A percentile compares a stretch with the other conserved stretches of the same genome.
Evolutionary conservation across 495 filamentous ascomycete species (phyloP).

Genomic region (Neurospora terricola): DNA sequence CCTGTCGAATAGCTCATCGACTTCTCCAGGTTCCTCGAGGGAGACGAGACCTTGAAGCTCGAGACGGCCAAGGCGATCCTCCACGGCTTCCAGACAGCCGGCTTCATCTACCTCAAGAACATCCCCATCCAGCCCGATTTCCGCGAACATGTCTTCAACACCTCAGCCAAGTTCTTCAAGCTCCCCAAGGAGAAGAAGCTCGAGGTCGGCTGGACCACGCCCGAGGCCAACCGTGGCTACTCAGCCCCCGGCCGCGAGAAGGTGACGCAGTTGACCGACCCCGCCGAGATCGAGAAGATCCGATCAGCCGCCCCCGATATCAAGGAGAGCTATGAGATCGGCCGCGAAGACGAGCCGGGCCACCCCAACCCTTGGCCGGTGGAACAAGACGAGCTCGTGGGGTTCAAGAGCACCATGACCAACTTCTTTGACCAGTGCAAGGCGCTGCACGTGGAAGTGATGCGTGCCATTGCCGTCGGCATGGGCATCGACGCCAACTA

Average conservation of each 20-base stretch:
- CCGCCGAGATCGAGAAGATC: constrained; percentile 47
- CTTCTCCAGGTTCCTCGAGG: constrained; percentile 65
- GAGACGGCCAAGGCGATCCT: constrained; percentile 62
- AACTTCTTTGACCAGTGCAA: constrained; percentile 66
- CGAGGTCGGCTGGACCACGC: constrained; percentile 56
- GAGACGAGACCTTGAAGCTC: constrained; percentile 49
- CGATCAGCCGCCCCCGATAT: constrained; percentile 58
- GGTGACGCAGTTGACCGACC: constrained; percentile 48
- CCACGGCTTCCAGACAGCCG: constrained; percentile 70
- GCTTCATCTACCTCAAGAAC: constrained; percentile 85
- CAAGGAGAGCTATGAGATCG: constrained; percentile 81
- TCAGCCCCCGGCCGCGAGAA: constrained; percentile 69
- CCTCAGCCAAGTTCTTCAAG: constrained; percentile 68
- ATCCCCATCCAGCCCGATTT: constrained; percentile 56
- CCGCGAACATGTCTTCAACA: constrained; percentile 53
- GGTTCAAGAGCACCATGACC: constrained; percentile 64
- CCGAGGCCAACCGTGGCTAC: constrained; percentile 73
- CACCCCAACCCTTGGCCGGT: constrained; percentile 76
- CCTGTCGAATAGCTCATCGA: constrained; percentile 60
- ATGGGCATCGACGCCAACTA: constrained; percentile 62
- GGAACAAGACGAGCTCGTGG: constrained; percentile 46
- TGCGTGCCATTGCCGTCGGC: constrained; percentile 81
- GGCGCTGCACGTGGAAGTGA: constrained; percentile 62
- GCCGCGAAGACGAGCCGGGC: constrained; percentile 56
- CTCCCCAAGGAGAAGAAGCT: constrained; percentile 64